Evolutionary conservation across 2,329 filamentous ascomycete species (phyloP).

Genomic region (Raffaelea arxii): DNA sequence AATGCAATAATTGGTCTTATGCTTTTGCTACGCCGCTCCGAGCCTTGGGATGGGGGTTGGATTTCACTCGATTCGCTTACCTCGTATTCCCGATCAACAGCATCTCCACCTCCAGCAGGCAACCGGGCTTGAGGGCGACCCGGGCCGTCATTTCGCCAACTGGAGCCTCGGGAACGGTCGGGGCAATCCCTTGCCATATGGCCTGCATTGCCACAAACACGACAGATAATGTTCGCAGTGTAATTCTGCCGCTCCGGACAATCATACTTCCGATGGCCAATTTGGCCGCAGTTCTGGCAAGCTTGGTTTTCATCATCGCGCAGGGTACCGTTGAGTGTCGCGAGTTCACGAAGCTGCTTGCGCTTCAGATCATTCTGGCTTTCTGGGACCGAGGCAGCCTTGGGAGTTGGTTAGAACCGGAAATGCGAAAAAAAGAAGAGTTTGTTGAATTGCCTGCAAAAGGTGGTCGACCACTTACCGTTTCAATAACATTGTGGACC

Average conservation of each 20-base stretch:
- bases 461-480: slow-evolving; percentile 51
- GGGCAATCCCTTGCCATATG: slow-evolving; percentile 98
- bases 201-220: slow-evolving; percentile 92
- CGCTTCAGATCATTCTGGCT: slow-evolving; percentile 98
- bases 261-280: slow-evolving; percentile 97
- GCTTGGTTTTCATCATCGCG: slow-evolving; percentile 99
- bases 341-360: slow-evolving; percentile 95
- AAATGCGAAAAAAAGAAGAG: neutral
- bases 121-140: slow-evolving; percentile 52
- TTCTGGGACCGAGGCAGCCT: slow-evolving; percentile 98
- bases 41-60: too few relatives aligned
- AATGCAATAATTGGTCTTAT: too few relatives aligned
- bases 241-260: slow-evolving; percentile 96
- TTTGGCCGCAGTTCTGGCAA: slow-evolving; percentile 98
- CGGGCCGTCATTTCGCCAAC: slow-evolving; percentile 75
- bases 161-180: slow-evolving; percentile 80
- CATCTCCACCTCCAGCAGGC: slow-evolving; percentile 59
- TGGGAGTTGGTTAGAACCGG: neutral
- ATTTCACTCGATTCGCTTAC: slow-evolving; percentile 52
- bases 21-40: too few relatives aligned
- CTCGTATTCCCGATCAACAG: slow-evolving; percentile 90
- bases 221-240: slow-evolving; percentile 98
- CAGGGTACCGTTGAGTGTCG: slow-evolving; percentile 94
- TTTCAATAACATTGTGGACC: slow-evolving; percentile 98
- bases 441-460: slow-evolving; percentile 49